Evolutionary conservation across 768 basidiomycete genomes (phyloP), one percentile per base, ranked within the genome.

Genomic region (Rhizopogon vulgaris): DNA sequence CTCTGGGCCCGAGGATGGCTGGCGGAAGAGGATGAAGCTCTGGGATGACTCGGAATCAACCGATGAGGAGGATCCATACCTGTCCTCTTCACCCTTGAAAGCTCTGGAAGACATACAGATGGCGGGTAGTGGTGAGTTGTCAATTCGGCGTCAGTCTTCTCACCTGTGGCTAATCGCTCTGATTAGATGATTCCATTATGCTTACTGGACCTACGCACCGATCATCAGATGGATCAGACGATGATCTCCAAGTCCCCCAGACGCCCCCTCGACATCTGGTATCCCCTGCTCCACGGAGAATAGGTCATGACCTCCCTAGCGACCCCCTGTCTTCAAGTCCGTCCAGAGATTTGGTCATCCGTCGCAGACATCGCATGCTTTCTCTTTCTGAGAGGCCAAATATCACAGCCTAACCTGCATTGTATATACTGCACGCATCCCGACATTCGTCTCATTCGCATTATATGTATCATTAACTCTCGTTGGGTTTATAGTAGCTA

Each of bases 241-340:
- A 89, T 52, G 83, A 86, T 55, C 77, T 75, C 0, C 73, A 75
- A 54, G 53, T 79, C 25, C 84, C 84, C 0, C 83, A 85, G 63
- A 82, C 86, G 15, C 86, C 83, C 0, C 84, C 85, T n/a, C 77
- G 78, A 54, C 82, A 82, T 58, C 65, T 87, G 30, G 78, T 80
- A 37, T 89, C 85, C 7, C 84, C 85, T 6, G 74, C 71, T 18
- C 65, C 77, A 38, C 78, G 73, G 34, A 74, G 76, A 38, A 55
- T 52, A 17, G 64, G 72, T 49, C 64, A 67, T 30, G 73, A 77
- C 50, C 66, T 68, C 1, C 68, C 71, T 4, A 77, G 77, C 59
- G 81, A 82, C 56, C 76, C 78, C 59, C 73, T 72, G 14, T 65
- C 58, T 2, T 69, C 71, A 14, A 82, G 80, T 54, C 80, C 80